Conservation (phyloP, 1,284 basidiomycete species). For the Dichomitus squalens region DNA sequence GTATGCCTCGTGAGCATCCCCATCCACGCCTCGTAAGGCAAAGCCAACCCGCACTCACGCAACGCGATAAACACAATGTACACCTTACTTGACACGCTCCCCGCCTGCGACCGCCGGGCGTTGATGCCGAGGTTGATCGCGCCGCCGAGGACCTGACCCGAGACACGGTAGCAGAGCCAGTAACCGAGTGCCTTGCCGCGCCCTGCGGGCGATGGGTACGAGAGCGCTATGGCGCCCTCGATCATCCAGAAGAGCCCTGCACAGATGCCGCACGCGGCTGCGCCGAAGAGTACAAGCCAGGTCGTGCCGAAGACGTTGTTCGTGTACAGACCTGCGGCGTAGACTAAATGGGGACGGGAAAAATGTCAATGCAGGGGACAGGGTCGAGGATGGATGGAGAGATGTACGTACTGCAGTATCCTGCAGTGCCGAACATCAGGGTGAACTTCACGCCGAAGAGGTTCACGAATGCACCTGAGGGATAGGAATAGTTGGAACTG, state of each 20-base stretch:
- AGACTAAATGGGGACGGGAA: conserved; percentile 1
- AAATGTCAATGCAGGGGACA: not conserved
- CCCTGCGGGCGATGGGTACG: conserved; percentile 13
- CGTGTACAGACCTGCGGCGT: conserved; percentile 16
- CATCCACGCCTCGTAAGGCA: not conserved
- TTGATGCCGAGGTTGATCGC: conserved; percentile 15
- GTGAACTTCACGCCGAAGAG: conserved; percentile 10
- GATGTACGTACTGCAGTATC: not conserved
- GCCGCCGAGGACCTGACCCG: conserved; percentile 13
- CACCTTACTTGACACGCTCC: conserved; percentile 14
- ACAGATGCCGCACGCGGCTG: conserved; percentile 11
- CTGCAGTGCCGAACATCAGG: conserved; percentile 15
- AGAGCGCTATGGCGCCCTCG: conserved; percentile 15
- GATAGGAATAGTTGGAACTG: not conserved
- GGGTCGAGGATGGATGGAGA: not conserved
- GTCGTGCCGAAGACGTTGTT: conserved; percentile 16
- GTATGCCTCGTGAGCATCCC: too few relatives aligned
- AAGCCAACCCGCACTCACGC: conserved; percentile 5
- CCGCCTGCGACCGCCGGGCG: conserved; percentile 1
- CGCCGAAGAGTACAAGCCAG: conserved; percentile 18
- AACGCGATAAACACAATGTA: conserved; percentile 16
- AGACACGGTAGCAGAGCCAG: conserved; percentile 15
- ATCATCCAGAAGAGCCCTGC: conserved; percentile 16
- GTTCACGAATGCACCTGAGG: conserved; percentile 9
- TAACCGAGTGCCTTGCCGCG: conserved; percentile 14